A percentile compares a stretch with the other conserved stretches of the same genome.
phyloP scores from a whole-genome alignment of 441 rosid genomes.

The Populus tomentosa region DNA sequence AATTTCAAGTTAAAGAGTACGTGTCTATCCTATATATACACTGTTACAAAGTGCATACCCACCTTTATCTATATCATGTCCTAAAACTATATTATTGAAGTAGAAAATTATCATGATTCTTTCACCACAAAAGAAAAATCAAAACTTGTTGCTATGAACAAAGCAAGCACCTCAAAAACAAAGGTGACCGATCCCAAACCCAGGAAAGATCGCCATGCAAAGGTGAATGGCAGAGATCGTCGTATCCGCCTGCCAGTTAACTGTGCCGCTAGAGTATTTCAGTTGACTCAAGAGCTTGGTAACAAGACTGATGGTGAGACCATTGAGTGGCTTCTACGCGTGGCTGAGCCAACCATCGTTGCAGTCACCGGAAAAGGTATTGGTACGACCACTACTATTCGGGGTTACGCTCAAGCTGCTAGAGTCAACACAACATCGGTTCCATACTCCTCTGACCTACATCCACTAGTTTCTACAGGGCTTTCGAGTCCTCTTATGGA shows the following conservation, averaged over 20 bases:
- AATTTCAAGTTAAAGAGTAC: too few relatives aligned
- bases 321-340: slow-evolving; percentile 30
- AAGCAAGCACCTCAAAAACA: slow-evolving; percentile 1
- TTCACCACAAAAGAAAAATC: background rate
- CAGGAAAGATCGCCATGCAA: slow-evolving; percentile 31
- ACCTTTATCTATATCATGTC: background rate
- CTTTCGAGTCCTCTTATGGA: background rate
- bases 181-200: background rate
- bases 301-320: slow-evolving; percentile 34
- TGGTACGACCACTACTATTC: background rate
- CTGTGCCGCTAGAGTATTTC: slow-evolving; percentile 34
- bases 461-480: background rate
- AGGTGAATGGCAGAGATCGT: slow-evolving; percentile 39
- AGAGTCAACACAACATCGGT: background rate
- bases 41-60: background rate
- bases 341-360: slow-evolving; percentile 33
- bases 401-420: background rate
- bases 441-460: background rate
- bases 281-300: slow-evolving; percentile 36
- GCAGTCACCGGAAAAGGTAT: slow-evolving; percentile 22
- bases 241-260: slow-evolving; percentile 24
- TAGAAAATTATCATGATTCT: background rate
- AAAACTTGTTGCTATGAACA: background rate
- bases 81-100: background rate
- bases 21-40: background rate